These are phyloP conservation scores for Cryptococcus wingfieldii DNA, from an alignment of 1,284 basidiomycete species.

Conservation along the genomic window DNA sequence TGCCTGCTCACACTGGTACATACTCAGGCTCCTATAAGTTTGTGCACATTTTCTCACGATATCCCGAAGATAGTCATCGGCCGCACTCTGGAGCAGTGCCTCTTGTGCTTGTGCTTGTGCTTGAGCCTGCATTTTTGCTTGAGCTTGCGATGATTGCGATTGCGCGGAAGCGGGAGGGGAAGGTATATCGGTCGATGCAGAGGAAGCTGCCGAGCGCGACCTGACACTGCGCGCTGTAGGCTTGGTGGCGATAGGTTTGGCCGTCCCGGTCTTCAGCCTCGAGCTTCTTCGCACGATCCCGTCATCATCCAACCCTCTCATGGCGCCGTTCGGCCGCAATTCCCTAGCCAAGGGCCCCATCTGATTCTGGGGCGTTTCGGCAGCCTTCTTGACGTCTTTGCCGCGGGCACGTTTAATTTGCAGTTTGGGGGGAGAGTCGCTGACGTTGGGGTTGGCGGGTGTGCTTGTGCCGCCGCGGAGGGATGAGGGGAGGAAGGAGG, in stretches of 20 bases:
- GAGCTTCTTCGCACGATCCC: constrained; percentile 35
- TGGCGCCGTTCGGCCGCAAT: constrained; percentile 20
- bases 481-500: constrained; percentile 17
- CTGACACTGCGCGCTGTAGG: constrained; percentile 23
- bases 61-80: constrained; percentile 76
- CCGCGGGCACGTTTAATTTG: constrained; percentile 45
- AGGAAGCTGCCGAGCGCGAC: constrained; percentile 51
- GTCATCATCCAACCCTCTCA: constrained; percentile 8
- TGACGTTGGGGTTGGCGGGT: constrained; percentile 11
- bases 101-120: constrained; percentile 18
- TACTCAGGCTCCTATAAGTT: constrained; percentile 65
- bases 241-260: constrained; percentile 9
- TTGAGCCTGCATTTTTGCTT: constrained; percentile 53
- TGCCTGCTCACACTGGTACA: constrained; percentile 71
- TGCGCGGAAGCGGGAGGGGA: constrained; percentile 54
- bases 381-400: constrained; percentile 19
- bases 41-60: constrained; percentile 74
- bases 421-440: constrained; percentile 27
- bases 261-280: constrained; percentile 28
- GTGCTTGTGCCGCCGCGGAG: constrained; percentile 22
- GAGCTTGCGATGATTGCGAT: not conserved
- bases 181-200: constrained; percentile 59
- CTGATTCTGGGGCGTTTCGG: constrained; percentile 19
- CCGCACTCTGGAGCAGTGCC: constrained; percentile 60
- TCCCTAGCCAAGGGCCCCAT: constrained; percentile 13